A percentile compares a stretch with the other conserved stretches of the same genome.
Evolutionary conservation across 2,329 filamentous ascomycete genomes (phyloP).

Genomic region (Xylariaceae sp.): DNA sequence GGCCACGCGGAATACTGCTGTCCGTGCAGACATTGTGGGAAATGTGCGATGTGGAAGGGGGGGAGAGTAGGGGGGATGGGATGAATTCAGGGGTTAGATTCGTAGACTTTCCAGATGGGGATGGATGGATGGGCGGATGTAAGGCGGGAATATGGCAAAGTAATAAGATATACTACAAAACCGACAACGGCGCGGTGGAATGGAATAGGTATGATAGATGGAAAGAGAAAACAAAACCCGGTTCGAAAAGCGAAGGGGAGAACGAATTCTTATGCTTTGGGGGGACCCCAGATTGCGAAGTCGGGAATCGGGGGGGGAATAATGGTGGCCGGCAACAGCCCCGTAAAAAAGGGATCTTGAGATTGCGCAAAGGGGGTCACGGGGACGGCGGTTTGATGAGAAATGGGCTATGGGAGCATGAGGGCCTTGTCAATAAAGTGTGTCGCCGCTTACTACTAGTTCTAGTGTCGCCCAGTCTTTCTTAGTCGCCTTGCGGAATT

Average conservation of each 20-base stretch:
- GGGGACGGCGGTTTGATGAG: slow-evolving; percentile 22
- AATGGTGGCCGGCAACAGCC: slow-evolving; percentile 11
- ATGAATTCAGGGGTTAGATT: background rate
- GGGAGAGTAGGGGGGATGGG: background rate
- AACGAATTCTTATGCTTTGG: slow-evolving; percentile 11
- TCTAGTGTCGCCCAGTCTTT: background rate
- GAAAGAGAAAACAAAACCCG: background rate
- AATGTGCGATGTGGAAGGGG: slow-evolving; percentile 5
- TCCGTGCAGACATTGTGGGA: slow-evolving; percentile 34
- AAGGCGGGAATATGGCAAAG: background rate
- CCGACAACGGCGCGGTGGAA: background rate
- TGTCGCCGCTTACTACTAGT: background rate
- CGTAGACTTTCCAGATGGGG: background rate
- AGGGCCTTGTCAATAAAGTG: slow-evolving; percentile 5
- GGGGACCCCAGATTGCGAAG: slow-evolving; percentile 12
- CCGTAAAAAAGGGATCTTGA: slow-evolving; percentile 21
- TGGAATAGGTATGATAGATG: background rate
- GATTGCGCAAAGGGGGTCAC: slow-evolving; percentile 21
- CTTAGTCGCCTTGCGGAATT: background rate
- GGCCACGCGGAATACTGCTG: slow-evolving; percentile 31
- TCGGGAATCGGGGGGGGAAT: slow-evolving; percentile 21
- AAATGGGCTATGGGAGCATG: slow-evolving; percentile 18
- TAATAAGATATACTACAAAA: background rate
- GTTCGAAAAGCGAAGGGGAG: background rate
- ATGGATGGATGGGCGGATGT: no score